A percentile compares a stretch with the other conserved stretches of the same genome.
These are phyloP conservation scores for Hanseniaspora clermontiae DNA, from an alignment of 805 yeast genomes.

Conservation along the genomic window DNA sequence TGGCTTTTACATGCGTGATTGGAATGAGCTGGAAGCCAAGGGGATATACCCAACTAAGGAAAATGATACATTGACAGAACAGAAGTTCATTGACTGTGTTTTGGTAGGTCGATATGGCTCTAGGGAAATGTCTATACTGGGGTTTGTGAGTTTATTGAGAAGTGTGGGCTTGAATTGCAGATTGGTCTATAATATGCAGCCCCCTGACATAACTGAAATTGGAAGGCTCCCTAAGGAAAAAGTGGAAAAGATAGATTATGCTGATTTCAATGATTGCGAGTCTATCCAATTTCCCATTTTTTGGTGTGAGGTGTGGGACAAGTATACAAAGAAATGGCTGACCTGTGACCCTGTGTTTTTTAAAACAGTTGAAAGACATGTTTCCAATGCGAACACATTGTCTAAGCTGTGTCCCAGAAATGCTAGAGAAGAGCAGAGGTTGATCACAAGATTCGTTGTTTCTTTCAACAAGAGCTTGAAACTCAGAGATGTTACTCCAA, in stretches of 20 bases:
- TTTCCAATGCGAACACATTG: slow-evolving; percentile 31
- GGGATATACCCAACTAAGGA: slow-evolving; percentile 18
- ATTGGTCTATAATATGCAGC: slow-evolving; percentile 71
- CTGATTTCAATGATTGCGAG: not conserved
- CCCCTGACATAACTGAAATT: slow-evolving; percentile 62
- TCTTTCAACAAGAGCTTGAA: slow-evolving; percentile 59
- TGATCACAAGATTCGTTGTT: slow-evolving; percentile 57
- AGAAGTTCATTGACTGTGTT: slow-evolving; percentile 35
- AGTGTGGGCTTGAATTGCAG: slow-evolving; percentile 61
- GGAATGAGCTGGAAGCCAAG: slow-evolving; percentile 28
- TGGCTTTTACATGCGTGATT: slow-evolving; percentile 35
- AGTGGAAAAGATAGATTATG: slow-evolving; percentile 4
- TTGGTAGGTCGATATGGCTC: slow-evolving; percentile 44
- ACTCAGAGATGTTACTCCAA: slow-evolving; percentile 69
- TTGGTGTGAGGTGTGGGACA: slow-evolving; percentile 94
- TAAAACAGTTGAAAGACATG: slow-evolving; percentile 48
- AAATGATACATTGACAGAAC: slow-evolving; percentile 25
- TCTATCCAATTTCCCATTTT: slow-evolving; percentile 48
- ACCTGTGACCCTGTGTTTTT: slow-evolving; percentile 70
- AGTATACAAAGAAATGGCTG: slow-evolving; percentile 59
- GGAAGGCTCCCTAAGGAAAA: slow-evolving; percentile 16
- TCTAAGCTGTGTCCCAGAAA: slow-evolving; percentile 63
- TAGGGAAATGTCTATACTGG: slow-evolving; percentile 72
- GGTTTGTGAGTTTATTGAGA: slow-evolving; percentile 66
- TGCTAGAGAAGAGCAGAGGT: slow-evolving; percentile 32